A percentile compares a stretch with the other conserved stretches of the same genome.
phyloP scores from a whole-genome alignment of 2,329 filamentous ascomycete species.

The Pyricularia sp. region DNA sequence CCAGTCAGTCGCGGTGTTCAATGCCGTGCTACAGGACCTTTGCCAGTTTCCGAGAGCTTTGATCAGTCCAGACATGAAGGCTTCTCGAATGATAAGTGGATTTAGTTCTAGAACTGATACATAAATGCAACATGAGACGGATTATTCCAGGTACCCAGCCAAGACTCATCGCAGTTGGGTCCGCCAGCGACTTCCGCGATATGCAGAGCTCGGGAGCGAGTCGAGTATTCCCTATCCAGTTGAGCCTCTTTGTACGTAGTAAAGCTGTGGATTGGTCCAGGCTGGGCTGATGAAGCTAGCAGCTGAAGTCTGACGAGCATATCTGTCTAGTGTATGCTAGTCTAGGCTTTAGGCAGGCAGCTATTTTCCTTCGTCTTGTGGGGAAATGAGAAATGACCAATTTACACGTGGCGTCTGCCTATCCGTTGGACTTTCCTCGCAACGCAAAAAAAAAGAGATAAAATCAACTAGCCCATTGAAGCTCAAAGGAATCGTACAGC shows the following conservation, averaged over 20 bases:
- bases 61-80: no score
- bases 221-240: background rate
- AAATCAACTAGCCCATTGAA: background rate
- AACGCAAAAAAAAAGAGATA: no score
- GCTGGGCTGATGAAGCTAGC: background rate
- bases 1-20: background rate
- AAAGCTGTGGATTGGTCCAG: background rate
- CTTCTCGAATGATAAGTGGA: background rate
- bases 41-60: no score
- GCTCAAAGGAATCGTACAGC: background rate
- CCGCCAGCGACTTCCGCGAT: background rate
- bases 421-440: background rate
- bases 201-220: background rate
- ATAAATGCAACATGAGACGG: background rate
- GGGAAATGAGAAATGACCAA: background rate
- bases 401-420: background rate
- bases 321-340: no score
- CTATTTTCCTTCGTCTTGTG: background rate
- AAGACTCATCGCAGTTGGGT: background rate
- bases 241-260: background rate
- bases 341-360: background rate
- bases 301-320: background rate
- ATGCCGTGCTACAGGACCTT: no score
- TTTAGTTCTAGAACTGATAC: background rate
- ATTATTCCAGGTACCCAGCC: background rate